Conservation (phyloP, 2,329 filamentous ascomycete genomes). For the Colletotrichum sp. region DNA sequence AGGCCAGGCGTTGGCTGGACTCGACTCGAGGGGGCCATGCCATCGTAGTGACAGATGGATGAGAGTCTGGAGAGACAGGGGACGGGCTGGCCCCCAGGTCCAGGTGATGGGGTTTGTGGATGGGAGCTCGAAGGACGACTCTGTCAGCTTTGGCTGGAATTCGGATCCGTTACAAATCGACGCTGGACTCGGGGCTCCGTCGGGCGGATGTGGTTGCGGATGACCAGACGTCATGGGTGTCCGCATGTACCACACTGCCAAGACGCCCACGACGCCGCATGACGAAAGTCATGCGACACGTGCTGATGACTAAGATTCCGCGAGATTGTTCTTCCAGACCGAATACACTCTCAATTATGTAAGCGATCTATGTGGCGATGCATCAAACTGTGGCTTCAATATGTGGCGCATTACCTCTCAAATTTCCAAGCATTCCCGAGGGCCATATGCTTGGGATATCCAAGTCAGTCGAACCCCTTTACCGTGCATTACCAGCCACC, state of each 20-base stretch:
- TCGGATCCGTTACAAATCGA: neutral
- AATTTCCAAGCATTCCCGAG: neutral
- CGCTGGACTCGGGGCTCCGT: neutral
- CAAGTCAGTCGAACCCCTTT: neutral
- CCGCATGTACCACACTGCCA: neutral
- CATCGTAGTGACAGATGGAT: neutral
- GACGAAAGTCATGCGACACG: slow-evolving; percentile 4
- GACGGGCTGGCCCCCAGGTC: neutral
- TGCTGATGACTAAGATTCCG: neutral
- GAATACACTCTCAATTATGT: fast-evolving
- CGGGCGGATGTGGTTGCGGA: neutral
- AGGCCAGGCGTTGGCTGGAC: neutral
- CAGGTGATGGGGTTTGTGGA: neutral
- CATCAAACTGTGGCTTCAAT: neutral
- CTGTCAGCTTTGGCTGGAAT: neutral
- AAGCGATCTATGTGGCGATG: neutral
- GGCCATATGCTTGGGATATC: neutral
- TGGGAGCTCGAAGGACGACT: neutral
- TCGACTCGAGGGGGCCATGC: neutral
- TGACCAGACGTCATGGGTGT: slow-evolving; percentile 6
- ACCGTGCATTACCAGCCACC: neutral
- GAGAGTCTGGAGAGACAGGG: neutral
- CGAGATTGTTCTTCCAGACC: neutral
- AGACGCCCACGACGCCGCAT: neutral
- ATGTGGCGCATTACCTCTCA: neutral